A percentile compares a stretch with the other conserved stretches of the same genome.
Evolutionary conservation across 2,329 filamentous ascomycete genomes (phyloP).

Genomic region (Bipolaris victoriae): DNA sequence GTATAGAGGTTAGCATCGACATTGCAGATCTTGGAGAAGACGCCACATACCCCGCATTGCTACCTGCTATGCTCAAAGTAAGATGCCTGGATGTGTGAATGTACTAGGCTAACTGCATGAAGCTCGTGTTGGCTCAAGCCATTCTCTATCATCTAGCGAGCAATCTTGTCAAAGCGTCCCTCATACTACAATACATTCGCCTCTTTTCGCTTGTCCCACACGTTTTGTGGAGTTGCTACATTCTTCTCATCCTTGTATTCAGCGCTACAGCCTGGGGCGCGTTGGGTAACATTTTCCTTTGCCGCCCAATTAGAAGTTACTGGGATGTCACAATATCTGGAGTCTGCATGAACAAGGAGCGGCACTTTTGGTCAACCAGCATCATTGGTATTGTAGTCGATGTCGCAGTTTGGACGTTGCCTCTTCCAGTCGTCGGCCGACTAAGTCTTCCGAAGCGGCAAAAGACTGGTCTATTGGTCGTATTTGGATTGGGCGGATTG

Average conservation of each 20-base stretch:
- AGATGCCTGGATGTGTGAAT: background rate
- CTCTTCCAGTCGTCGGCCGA: slow-evolving; percentile 36
- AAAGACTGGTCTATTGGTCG: slow-evolving; percentile 38
- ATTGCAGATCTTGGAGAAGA: background rate
- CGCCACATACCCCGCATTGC: background rate
- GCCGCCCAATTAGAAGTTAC: slow-evolving; percentile 34
- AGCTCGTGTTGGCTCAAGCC: slow-evolving; percentile 42
- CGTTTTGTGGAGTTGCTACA: slow-evolving; percentile 22
- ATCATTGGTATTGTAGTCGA: slow-evolving; percentile 40
- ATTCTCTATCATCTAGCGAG: slow-evolving; percentile 41
- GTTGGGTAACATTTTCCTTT: slow-evolving; percentile 39
- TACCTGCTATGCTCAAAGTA: slow-evolving; percentile 22
- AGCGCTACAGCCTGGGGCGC: slow-evolving; percentile 35
- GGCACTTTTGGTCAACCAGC: slow-evolving; percentile 35
- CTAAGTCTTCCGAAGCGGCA: slow-evolving; percentile 43
- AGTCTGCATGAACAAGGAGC: slow-evolving; percentile 31
- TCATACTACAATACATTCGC: slow-evolving; percentile 40
- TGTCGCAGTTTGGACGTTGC: slow-evolving; percentile 40
- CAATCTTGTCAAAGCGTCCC: slow-evolving; percentile 43
- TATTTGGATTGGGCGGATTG: slow-evolving; percentile 49
- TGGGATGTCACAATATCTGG: slow-evolving; percentile 31
- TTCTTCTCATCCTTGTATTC: slow-evolving; percentile 24
- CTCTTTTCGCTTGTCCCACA: slow-evolving; percentile 28
- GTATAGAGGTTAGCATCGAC: slow-evolving; percentile 19
- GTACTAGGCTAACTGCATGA: background rate